phyloP scores from a whole-genome alignment of 2,329 filamentous ascomycete genomes.

The Trichoderma pleuroti region DNA sequence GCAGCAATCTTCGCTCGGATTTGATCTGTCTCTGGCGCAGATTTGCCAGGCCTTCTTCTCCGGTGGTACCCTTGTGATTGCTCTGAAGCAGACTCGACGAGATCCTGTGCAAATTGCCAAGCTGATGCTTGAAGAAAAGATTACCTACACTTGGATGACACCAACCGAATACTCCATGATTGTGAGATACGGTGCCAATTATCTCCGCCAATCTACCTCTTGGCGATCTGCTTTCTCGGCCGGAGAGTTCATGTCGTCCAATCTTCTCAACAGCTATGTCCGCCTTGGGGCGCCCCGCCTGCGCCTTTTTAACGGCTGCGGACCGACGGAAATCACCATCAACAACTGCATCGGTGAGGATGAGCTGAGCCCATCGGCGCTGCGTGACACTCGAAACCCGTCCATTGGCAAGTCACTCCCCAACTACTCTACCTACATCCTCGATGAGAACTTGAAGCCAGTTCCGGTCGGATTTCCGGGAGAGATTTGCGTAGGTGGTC shows the following conservation, averaged over 20 bases:
- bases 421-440: slow-evolving; percentile 40
- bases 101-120: slow-evolving; percentile 28
- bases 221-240: background rate
- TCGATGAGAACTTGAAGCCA: slow-evolving; percentile 31
- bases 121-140: slow-evolving; percentile 31
- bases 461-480: slow-evolving; percentile 22
- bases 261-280: background rate
- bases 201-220: background rate
- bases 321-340: slow-evolving; percentile 30
- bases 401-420: slow-evolving; percentile 20
- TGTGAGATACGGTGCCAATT: background rate
- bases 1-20: slow-evolving; percentile 39
- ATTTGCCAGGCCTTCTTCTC: slow-evolving; percentile 34
- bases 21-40: slow-evolving; percentile 41
- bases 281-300: background rate
- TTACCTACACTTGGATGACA: slow-evolving; percentile 27
- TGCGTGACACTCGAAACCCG: background rate
- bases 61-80: slow-evolving; percentile 34
- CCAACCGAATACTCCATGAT: background rate
- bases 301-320: slow-evolving; percentile 29
- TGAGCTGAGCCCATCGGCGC: background rate
- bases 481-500: slow-evolving; percentile 32
- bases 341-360: background rate
- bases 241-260: background rate
- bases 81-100: background rate